Percentiles rank a stretch among this genome's conserved stretches.
Conservation (phyloP, 73 alveolate genomes). For the Paraurostyla sp. region DNA sequence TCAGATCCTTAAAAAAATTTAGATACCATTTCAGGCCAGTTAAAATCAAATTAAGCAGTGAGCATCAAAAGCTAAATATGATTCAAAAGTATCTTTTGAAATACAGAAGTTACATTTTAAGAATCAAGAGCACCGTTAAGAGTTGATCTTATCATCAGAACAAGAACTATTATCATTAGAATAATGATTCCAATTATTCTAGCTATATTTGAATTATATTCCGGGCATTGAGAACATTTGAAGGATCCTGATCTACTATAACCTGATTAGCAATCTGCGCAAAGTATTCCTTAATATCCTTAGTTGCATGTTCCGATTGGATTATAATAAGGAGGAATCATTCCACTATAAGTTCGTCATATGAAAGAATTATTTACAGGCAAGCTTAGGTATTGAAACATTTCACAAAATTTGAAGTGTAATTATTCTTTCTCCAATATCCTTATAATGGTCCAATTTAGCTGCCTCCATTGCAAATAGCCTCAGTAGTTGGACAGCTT, state of each 20-base stretch:
- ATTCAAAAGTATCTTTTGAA: conserved; percentile 48
- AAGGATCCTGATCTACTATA: conserved; percentile 48
- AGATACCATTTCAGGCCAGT: conserved; percentile 47
- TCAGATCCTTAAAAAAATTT: background rate
- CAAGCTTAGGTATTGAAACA: background rate
- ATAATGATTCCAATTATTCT: background rate
- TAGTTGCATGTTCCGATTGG: conserved; percentile 35
- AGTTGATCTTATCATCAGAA: conserved; percentile 55
- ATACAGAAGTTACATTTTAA: conserved; percentile 36
- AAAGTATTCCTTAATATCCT: conserved; percentile 68
- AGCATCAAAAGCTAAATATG: conserved; percentile 42
- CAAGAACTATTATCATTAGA: background rate
- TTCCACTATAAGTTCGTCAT: too few species aligned
- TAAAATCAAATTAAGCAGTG: conserved; percentile 4
- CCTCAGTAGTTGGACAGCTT: conserved; percentile 21
- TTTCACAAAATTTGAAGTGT: background rate
- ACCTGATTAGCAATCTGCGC: conserved; percentile 63
- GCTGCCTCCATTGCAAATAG: conserved; percentile 55
- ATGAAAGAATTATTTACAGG: too few species aligned
- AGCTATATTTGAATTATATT: background rate
- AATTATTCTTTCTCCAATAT: background rate
- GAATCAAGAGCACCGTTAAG: conserved; percentile 52
- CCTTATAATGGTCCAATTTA: conserved; percentile 18
- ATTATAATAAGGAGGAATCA: background rate
- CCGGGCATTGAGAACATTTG: conserved; percentile 63